Conservation (phyloP, 805 yeast genomes). For the Saturnispora ahearnii region DNA sequence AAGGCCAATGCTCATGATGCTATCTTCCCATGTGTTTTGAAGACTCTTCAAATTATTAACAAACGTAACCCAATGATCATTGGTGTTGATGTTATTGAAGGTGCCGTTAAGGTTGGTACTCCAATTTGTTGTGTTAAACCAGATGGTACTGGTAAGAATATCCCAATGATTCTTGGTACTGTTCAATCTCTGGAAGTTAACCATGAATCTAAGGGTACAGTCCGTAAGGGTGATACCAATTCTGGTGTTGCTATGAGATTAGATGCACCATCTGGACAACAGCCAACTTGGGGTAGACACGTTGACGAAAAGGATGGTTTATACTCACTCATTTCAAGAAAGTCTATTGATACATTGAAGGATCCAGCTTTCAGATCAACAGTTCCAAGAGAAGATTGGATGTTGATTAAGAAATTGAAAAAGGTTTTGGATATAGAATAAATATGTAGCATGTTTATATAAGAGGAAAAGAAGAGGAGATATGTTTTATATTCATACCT, state of each 20-base stretch:
- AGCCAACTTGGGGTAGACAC: conserved; percentile 99
- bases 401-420: conserved; percentile 80
- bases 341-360: conserved; percentile 91
- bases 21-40: conserved; percentile 89
- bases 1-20: conserved; percentile 82
- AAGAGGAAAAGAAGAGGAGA: background rate
- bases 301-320: conserved; percentile 87
- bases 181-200: conserved; percentile 93
- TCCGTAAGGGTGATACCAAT: conserved; percentile 89
- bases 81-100: conserved; percentile 96
- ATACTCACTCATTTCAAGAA: conserved; percentile 85
- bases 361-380: conserved; percentile 96
- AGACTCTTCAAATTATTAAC: conserved; percentile 92
- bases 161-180: conserved; percentile 69
- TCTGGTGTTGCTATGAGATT: conserved; percentile 99
- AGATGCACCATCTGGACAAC: conserved; percentile 84
- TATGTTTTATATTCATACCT: background rate
- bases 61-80: conserved; percentile 98
- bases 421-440: conserved; percentile 66
- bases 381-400: conserved; percentile 94
- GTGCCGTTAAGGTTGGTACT: conserved; percentile 81
- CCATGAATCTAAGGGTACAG: conserved; percentile 71
- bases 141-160: conserved; percentile 69
- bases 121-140: conserved; percentile 90
- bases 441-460: conserved; percentile 5